A percentile compares a stretch with the other conserved stretches of the same genome.
Conservation (phyloP, 2,329 filamentous ascomycete genomes). For the Grosmannia penicillata region DNA sequence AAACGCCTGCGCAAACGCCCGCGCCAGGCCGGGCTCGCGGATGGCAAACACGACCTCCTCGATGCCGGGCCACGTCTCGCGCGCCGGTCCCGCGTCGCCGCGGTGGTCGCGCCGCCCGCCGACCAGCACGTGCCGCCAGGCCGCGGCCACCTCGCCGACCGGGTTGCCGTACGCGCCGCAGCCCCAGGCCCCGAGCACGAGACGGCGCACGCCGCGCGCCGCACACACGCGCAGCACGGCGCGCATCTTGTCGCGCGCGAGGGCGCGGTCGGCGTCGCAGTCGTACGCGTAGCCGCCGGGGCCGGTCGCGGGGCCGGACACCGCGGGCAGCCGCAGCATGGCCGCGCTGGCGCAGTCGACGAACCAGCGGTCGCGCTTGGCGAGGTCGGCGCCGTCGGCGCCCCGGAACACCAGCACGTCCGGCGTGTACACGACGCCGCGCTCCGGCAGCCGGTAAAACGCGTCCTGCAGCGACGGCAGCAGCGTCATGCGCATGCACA, state of each 20-base stretch:
- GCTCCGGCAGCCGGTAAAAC: constrained; percentile 45
- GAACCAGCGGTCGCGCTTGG: constrained; percentile 37
- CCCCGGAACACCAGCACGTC: constrained; percentile 44
- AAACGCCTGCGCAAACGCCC: constrained; percentile 35
- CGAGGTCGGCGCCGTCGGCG: constrained; percentile 16
- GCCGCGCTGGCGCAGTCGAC: constrained; percentile 43
- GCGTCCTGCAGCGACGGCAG: constrained; percentile 41
- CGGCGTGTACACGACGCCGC: constrained; percentile 38
- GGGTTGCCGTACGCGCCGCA: constrained; percentile 51
- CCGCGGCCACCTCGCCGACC: constrained; percentile 37
- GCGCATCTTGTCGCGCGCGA: constrained; percentile 39
- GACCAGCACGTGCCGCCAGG: constrained; percentile 31
- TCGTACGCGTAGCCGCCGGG: constrained; percentile 28
- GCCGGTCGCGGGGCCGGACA: too few species aligned
- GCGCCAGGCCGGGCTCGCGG: constrained; percentile 33
- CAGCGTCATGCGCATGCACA: constrained; percentile 46
- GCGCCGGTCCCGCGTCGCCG: constrained; percentile 14
- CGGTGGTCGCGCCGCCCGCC: background rate
- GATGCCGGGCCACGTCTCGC: constrained; percentile 25
- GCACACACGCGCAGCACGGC: constrained; percentile 38
- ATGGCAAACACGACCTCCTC: constrained; percentile 43
- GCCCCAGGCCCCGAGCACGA: constrained; percentile 51
- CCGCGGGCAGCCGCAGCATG: constrained; percentile 44
- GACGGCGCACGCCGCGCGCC: constrained; percentile 25
- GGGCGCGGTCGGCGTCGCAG: constrained; percentile 25